Evolutionary conservation across 495 filamentous ascomycete genomes (phyloP).

Genomic region (Xylaria acuta): DNA sequence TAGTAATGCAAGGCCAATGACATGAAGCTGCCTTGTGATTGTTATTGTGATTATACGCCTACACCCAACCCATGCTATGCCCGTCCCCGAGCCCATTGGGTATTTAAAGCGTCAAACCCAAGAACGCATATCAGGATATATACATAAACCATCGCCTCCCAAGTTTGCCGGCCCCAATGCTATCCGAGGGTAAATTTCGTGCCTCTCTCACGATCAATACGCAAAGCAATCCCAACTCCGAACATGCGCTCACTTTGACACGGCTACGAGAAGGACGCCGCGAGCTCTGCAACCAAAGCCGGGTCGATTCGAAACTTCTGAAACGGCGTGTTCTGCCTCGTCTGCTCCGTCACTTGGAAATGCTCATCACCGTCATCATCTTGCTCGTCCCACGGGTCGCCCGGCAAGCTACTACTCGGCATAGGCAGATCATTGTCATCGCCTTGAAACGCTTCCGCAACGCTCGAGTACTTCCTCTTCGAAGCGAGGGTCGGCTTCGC

Average conservation of each 20-base stretch:
- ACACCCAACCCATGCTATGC: not conserved
- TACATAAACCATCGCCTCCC: not conserved
- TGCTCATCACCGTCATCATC: constrained; percentile 6
- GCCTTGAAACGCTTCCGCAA: constrained; percentile 50
- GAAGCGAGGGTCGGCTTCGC: constrained; percentile 25
- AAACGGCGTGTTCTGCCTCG: not conserved
- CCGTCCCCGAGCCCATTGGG: not conserved
- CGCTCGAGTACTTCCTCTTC: constrained; percentile 44
- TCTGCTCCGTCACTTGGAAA: constrained; percentile 21
- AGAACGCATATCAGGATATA: not conserved
- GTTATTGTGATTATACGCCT: not conserved
- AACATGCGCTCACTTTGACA: no score
- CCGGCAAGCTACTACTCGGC: not conserved
- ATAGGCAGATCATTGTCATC: constrained; percentile 29
- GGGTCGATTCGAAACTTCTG: not conserved
- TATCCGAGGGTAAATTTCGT: not conserved
- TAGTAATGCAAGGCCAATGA: not conserved
- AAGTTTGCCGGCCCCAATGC: not conserved
- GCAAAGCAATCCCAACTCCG: not conserved
- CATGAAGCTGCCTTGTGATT: not conserved
- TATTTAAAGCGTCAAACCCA: not conserved
- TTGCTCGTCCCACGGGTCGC: not conserved
- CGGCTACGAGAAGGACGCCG: not conserved
- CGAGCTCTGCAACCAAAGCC: not conserved
- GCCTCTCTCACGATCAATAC: not conserved